phyloP scores from a whole-genome alignment of 805 yeast species.

The Brettanomyces sp. region DNA sequence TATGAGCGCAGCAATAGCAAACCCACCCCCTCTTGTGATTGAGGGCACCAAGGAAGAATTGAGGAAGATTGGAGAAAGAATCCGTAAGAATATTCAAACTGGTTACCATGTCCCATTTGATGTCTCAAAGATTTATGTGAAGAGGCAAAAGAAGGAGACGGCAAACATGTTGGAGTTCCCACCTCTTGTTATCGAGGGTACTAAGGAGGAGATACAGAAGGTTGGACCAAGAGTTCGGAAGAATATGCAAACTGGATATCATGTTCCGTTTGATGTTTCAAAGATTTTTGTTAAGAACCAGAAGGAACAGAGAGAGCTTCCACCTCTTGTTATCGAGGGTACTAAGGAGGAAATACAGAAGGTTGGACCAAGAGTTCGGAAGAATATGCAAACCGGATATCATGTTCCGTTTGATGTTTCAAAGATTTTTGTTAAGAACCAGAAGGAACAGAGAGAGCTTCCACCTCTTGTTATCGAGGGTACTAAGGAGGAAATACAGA shows the following conservation, averaged over 20 bases:
- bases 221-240: slow-evolving; percentile 69
- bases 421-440: no score
- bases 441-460: neutral
- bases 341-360: slow-evolving; percentile 36
- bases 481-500: slow-evolving; percentile 33
- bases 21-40: neutral
- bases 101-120: slow-evolving; percentile 33
- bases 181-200: slow-evolving; percentile 11
- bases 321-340: slow-evolving; percentile 9
- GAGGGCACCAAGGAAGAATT: slow-evolving; percentile 30
- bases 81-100: slow-evolving; percentile 55
- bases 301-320: neutral
- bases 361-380: slow-evolving; percentile 65
- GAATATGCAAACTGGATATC: slow-evolving; percentile 54
- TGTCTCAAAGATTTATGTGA: neutral
- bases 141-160: no score
- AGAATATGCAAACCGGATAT: slow-evolving; percentile 57
- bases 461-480: slow-evolving; percentile 10
- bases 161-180: neutral
- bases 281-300: no score
- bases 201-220: slow-evolving; percentile 35
- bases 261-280: slow-evolving; percentile 3
- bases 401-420: slow-evolving; percentile 4
- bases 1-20: no score
- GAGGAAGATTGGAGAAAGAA: slow-evolving; percentile 59